Percentiles rank a stretch among this genome's conserved stretches.
Conservation (phyloP, 108 stramenopile species). For the Nitzschia sp. region DNA sequence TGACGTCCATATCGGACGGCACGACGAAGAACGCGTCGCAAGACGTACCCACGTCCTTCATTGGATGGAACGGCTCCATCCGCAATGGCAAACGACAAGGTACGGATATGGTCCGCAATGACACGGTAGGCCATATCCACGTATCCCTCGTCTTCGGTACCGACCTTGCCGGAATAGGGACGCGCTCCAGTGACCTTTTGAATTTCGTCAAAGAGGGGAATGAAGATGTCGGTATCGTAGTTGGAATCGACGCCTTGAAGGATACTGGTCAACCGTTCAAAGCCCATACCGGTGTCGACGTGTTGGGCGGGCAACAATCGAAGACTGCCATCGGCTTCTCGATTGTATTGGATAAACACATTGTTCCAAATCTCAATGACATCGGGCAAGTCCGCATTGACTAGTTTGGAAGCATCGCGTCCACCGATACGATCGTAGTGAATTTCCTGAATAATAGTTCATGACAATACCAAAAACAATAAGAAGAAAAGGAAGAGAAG, state of each 20-base stretch:
- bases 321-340: constrained; percentile 88
- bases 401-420: constrained; percentile 92
- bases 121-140: constrained; percentile 99
- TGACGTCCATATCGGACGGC: constrained; percentile 97
- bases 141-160: constrained; percentile 78
- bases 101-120: constrained; percentile 98
- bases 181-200: constrained; percentile 79
- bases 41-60: constrained; percentile 98
- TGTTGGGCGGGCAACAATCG: constrained; percentile 92
- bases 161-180: constrained; percentile 92
- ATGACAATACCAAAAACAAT: too few species aligned
- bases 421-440: constrained; percentile 99
- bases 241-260: constrained; percentile 94
- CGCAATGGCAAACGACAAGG: constrained; percentile 95
- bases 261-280: constrained; percentile 95
- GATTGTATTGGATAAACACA: constrained; percentile 99
- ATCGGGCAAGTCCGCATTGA: constrained; percentile 96
- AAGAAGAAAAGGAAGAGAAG: too few species aligned
- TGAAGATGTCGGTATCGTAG: constrained; percentile 99
- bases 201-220: constrained; percentile 94
- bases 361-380: constrained; percentile 99
- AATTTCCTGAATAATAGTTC: constrained; percentile 81
- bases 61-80: constrained; percentile 98
- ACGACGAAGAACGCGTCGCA: constrained; percentile 93
- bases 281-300: constrained; percentile 99